Evolutionary conservation across 805 yeast species (phyloP).

Genomic region (Wickerhamomyces xylosicus): DNA sequence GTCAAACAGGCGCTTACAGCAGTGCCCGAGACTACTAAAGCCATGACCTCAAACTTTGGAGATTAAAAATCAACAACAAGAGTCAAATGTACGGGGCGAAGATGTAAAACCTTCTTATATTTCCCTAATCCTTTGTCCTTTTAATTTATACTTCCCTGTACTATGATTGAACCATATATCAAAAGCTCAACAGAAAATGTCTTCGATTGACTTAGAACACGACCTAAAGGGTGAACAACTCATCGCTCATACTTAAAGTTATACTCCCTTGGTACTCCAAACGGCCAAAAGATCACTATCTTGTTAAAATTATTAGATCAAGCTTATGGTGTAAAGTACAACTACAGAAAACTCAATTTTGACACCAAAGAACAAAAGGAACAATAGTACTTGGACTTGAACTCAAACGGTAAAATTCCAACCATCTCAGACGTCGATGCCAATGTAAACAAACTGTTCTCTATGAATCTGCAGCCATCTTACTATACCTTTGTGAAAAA

Average conservation of each 20-base stretch:
- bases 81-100: too few relatives aligned
- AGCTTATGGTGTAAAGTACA: slow-evolving; percentile 10
- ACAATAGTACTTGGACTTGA: slow-evolving; percentile 40
- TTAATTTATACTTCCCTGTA: too few relatives aligned
- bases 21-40: too few relatives aligned
- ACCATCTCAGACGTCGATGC: slow-evolving; percentile 27
- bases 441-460: slow-evolving; percentile 29
- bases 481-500: slow-evolving; percentile 44
- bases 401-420: slow-evolving; percentile 56
- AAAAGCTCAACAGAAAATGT: too few relatives aligned
- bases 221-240: slow-evolving; percentile 9
- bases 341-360: slow-evolving; percentile 29
- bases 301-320: slow-evolving; percentile 22
- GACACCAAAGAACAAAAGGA: slow-evolving; percentile 34
- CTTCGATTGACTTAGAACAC: slow-evolving; percentile 6
- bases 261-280: slow-evolving; percentile 28
- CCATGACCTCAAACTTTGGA: too few relatives aligned
- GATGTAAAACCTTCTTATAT: too few relatives aligned
- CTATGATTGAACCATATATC: too few relatives aligned
- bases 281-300: slow-evolving; percentile 28
- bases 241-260: slow-evolving; percentile 28
- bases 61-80: too few relatives aligned
- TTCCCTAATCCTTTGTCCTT: too few relatives aligned
- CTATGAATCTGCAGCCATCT: slow-evolving; percentile 49
- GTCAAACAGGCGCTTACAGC: too few relatives aligned